phyloP scores from a whole-genome alignment of 345 rosid genomes.

The Gossypium mustelinum region DNA sequence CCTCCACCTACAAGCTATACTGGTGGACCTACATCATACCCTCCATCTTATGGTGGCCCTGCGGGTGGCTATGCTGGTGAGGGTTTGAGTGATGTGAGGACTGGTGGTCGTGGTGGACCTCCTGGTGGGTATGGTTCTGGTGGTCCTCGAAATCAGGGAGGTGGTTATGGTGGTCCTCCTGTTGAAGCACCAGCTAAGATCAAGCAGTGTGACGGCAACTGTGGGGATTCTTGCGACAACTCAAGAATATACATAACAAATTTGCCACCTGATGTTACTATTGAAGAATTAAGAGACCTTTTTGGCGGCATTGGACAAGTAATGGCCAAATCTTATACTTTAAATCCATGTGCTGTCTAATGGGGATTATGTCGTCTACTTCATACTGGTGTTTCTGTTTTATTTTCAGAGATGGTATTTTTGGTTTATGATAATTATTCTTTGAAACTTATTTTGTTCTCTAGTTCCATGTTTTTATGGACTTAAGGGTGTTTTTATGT shows the following conservation, averaged over 20 bases:
- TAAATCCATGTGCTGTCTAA: conserved; percentile 6
- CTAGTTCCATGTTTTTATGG: not conserved
- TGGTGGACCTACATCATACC: conserved; percentile 70
- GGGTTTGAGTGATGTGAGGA: conserved; percentile 46
- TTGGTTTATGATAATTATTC: not conserved
- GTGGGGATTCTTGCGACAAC: conserved; percentile 86
- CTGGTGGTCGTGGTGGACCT: conserved; percentile 51
- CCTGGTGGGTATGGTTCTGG: conserved; percentile 39
- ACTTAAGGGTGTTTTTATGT: not conserved
- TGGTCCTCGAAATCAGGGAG: conserved; percentile 53
- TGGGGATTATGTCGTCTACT: not conserved
- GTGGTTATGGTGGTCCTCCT: conserved; percentile 41
- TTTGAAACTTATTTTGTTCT: not conserved
- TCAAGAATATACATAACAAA: conserved; percentile 92
- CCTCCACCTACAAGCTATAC: conserved; percentile 85
- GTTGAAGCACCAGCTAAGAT: conserved; percentile 47
- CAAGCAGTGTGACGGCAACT: conserved; percentile 83
- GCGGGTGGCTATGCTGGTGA: conserved; percentile 59
- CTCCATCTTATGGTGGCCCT: conserved; percentile 78
- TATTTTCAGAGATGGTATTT: not conserved
- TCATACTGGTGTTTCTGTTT: not conserved
- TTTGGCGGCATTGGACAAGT: conserved; percentile 99
- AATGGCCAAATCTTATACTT: conserved; percentile 32
- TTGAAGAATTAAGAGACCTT: conserved; percentile 80
- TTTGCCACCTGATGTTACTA: conserved; percentile 89